Base-by-base conservation (phyloP, 306 rosid species). In the Erythrophleum fordii region DNA sequence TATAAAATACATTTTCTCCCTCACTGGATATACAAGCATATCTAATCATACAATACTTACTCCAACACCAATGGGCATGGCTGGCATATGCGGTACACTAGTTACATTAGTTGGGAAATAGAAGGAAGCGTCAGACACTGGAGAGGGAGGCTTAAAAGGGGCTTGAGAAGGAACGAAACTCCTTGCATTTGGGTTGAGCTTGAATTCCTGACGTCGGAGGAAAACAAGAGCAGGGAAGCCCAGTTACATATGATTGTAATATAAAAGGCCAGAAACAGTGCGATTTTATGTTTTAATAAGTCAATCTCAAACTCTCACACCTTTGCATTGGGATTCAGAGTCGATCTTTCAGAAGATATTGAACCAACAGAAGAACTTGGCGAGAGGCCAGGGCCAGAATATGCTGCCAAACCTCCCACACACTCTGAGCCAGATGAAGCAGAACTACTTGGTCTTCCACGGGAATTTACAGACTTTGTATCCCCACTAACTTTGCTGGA, bases 111-210 rank as follows among this genome's bases (percentile, higher is more conserved):
- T 42, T 52, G 88, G 91, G 69, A 80, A 90, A 84, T 96, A 96
- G 88, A 88, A 91, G 69, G 98, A 88, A 72, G 89, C 82, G 81
- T 96, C 99, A 66, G 97, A 80, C 66, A 83, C 94, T 0, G 98
- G 98, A 65, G 97, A 87, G n/a, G 85, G 87, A 79, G 94, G 91
- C 83, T 95, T 86, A 75, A 87, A 78, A 75, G 94, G 91, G 8
- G 86, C 11, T 83, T 81, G 90, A 59, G 85, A 87, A 42, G 99
- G 99, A 61, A 83, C n/a, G 62, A 91, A 96, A 83, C 90, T 92
- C 98, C 92, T 92, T 11, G 99, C 98, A 85, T 93, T 90, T 49
- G 99, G 97, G 84, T 96, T 96, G 84, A 91, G 88, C 90, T 84
- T 96, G 86, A 96, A 96, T 80, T 96, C 99, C 99, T 96, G 80